These are phyloP conservation scores for Podila verticillata DNA, from an alignment of 192 early-diverging fungal species.

Conservation along the genomic window DNA sequence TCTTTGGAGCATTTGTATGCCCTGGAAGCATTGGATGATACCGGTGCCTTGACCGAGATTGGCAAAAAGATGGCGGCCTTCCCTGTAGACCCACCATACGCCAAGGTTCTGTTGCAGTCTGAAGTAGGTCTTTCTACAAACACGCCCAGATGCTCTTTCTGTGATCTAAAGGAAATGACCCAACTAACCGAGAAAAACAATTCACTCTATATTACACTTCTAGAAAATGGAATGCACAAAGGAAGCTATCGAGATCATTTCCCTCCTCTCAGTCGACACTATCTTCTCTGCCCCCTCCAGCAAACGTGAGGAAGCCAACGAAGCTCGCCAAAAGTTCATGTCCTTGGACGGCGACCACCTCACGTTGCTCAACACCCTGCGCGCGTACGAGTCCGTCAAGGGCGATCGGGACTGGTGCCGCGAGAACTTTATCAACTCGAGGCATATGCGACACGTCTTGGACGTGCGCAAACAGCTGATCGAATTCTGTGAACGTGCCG, in stretches of 20 bases:
- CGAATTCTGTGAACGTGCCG: conserved; percentile 76
- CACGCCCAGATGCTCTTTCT: too few species aligned
- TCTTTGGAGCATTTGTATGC: conserved; percentile 92
- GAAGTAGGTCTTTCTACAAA: conserved; percentile 55
- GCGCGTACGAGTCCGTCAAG: conserved; percentile 78
- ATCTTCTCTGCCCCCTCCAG: conserved; percentile 91
- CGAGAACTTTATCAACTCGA: conserved; percentile 90
- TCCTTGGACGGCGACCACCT: conserved; percentile 93
- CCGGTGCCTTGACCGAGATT: conserved; percentile 78
- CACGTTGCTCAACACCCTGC: conserved; percentile 87
- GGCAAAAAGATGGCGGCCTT: conserved; percentile 90
- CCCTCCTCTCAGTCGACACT: conserved; percentile 91
- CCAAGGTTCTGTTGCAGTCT: conserved; percentile 92
- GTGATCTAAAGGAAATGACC: too few species aligned
- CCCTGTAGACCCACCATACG: conserved; percentile 89
- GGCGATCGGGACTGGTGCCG: conserved; percentile 90
- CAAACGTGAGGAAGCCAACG: conserved; percentile 85
- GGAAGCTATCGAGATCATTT: conserved; percentile 90
- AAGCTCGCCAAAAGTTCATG: conserved; percentile 83
- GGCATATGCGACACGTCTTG: conserved; percentile 87
- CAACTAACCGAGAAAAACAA: too few species aligned
- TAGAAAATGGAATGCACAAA: conserved; percentile 77
- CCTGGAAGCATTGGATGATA: conserved; percentile 86
- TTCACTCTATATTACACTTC: conserved; percentile 12
- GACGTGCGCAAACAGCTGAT: conserved; percentile 90